phyloP scores from a whole-genome alignment of 2,329 filamentous ascomycete species.

The Penicillium sp. region DNA sequence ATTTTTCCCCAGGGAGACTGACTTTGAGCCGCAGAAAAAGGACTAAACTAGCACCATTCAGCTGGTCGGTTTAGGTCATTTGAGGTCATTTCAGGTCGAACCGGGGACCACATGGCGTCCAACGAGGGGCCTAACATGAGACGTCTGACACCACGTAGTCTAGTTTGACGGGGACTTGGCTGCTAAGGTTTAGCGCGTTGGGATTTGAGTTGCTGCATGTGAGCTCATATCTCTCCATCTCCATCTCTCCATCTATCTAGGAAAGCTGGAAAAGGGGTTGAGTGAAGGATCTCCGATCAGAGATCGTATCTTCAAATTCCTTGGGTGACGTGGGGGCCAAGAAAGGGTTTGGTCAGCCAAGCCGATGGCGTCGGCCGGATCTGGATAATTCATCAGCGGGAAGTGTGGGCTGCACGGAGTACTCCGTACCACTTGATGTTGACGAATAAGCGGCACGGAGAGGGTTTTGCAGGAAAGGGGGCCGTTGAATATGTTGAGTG shows the following conservation, averaged over 20 bases:
- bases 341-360: not conserved
- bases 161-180: constrained; percentile 10
- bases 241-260: not conserved
- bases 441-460: not conserved
- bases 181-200: constrained; percentile 17
- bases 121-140: not conserved
- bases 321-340: not conserved
- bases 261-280: not conserved
- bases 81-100: constrained; percentile 6
- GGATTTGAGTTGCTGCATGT: constrained; percentile 3
- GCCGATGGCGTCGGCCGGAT: not conserved
- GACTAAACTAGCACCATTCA: constrained; percentile 14
- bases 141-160: constrained; percentile 1
- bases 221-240: constrained; percentile 2
- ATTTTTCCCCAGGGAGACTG: constrained; percentile 22
- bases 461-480: not conserved
- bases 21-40: constrained; percentile 23
- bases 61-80: not conserved
- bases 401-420: not conserved
- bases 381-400: not conserved
- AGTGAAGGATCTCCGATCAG: constrained; percentile 2
- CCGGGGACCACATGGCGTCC: constrained; percentile 6
- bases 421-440: too few species aligned
- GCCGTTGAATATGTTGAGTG: too few species aligned
- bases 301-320: not conserved